phyloP scores from a whole-genome alignment of 2,329 filamentous ascomycete species.

The Acrocalymma vagum region DNA sequence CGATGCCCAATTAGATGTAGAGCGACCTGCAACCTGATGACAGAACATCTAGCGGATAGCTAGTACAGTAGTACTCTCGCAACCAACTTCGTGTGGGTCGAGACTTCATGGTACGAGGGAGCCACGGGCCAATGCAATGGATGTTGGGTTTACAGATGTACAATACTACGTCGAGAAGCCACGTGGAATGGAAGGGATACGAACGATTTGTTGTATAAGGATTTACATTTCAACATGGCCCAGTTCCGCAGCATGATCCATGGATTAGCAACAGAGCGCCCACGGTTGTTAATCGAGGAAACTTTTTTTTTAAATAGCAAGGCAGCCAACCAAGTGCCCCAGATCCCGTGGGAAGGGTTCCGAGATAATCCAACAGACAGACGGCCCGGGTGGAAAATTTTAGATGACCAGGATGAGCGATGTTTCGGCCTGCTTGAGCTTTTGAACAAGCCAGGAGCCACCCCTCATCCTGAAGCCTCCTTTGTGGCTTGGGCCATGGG shows the following conservation, averaged over 20 bases:
- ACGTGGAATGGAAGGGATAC: conserved; percentile 11
- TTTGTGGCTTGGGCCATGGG: conserved; percentile 36
- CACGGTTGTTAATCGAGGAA: conserved; percentile 1
- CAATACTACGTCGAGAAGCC: conserved; percentile 16
- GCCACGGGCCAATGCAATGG: conserved; percentile 19
- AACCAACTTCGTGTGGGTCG: too few species aligned
- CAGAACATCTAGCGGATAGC: too few species aligned
- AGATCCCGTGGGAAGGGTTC: too few species aligned
- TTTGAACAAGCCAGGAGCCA: conserved; percentile 27
- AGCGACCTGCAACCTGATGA: too few species aligned
- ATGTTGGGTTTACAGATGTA: conserved; percentile 22
- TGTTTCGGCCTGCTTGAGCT: conserved; percentile 33
- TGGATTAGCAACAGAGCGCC: conserved; percentile 1
- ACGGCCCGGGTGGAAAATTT: too few species aligned
- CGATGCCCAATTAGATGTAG: too few species aligned
- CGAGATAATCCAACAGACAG: too few species aligned
- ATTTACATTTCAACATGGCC: conserved; percentile 5
- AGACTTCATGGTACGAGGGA: conserved; percentile 25
- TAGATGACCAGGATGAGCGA: conserved; percentile 31
- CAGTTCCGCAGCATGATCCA: conserved; percentile 13
- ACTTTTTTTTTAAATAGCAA: too few species aligned
- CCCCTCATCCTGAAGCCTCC: conserved; percentile 36
- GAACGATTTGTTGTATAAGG: conserved; percentile 9
- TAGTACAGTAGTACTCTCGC: too few species aligned
- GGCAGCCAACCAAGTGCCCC: background rate